These are phyloP conservation scores for Solanum dulcamara DNA, from an alignment of 257 asterid genomes.

Conservation along the genomic window DNA sequence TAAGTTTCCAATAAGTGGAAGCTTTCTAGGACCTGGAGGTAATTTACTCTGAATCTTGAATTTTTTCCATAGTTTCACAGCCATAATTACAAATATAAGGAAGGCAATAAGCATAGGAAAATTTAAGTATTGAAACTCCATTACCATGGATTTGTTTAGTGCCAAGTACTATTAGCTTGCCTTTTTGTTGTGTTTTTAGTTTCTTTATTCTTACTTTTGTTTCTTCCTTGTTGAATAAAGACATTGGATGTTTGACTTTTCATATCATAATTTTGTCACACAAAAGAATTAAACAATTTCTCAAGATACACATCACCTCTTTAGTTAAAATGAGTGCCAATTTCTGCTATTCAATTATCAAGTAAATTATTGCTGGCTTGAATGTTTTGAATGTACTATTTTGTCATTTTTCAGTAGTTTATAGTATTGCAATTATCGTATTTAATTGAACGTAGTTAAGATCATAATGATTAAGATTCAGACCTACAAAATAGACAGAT, in stretches of 20 bases:
- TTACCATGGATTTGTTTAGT: not conserved
- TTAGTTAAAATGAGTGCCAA: not conserved
- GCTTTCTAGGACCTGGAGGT: too few species aligned
- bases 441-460: too few species aligned
- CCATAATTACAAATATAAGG: too few species aligned
- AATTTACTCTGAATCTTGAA: too few species aligned
- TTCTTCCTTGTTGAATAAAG: not conserved
- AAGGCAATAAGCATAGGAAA: too few species aligned
- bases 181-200: not conserved
- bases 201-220: not conserved
- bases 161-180: not conserved
- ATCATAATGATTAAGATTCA: too few species aligned
- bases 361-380: not conserved
- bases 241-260: not conserved
- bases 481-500: not conserved
- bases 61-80: too few species aligned
- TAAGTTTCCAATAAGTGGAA: too few species aligned
- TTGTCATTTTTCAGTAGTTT: not conserved
- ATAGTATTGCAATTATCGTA: not conserved
- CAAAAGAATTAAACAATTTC: not conserved
- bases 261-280: not conserved
- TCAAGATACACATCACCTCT: not conserved
- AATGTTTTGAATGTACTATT: not conserved
- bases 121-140: not conserved
- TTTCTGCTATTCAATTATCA: not conserved